Conservation (phyloP, 495 filamentous ascomycete species). For the Talaromyces ruber region DNA sequence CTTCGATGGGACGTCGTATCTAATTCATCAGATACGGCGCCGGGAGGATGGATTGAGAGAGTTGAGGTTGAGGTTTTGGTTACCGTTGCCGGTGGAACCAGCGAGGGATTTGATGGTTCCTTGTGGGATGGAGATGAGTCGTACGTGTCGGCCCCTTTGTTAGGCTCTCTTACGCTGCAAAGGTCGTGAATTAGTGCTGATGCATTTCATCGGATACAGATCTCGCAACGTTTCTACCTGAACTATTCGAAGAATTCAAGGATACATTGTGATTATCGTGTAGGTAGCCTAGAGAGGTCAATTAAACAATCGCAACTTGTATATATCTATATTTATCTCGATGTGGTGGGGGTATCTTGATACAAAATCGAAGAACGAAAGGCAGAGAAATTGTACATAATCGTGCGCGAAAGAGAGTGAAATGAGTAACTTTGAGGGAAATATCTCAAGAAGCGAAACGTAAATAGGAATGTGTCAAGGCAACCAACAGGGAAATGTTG, state of each 20-base stretch:
- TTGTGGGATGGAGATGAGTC: neutral
- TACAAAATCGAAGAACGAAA: neutral
- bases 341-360: neutral
- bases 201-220: neutral
- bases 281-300: neutral
- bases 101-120: neutral
- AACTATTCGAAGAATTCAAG: neutral
- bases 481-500: neutral
- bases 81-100: too few relatives aligned
- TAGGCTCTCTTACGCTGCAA: too few relatives aligned
- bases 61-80: neutral
- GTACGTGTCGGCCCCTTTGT: too few relatives aligned
- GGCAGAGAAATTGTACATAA: conserved; percentile 1
- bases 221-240: neutral
- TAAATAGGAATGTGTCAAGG: neutral
- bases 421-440: neutral
- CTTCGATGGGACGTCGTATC: neutral
- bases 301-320: neutral
- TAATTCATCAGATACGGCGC: neutral
- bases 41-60: neutral
- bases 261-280: neutral
- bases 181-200: too few relatives aligned
- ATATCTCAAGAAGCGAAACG: neutral
- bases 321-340: conserved; percentile 1
- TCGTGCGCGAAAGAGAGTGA: neutral